Base-by-base conservation (phyloP, 805 yeast species). In the Yarrowia sp. region DNA sequence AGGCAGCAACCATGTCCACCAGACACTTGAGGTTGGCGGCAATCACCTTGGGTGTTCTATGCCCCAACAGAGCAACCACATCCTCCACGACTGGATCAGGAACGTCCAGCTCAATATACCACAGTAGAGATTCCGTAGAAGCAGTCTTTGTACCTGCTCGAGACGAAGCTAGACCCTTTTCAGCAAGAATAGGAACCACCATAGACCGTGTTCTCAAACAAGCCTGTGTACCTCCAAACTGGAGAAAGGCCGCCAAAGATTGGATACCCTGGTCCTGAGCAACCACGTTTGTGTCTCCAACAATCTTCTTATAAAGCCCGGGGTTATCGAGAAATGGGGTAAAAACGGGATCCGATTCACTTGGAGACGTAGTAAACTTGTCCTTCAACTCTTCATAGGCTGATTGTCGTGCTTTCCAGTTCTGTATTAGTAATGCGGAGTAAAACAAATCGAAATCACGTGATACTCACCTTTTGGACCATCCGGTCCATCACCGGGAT, bases 261-360 rank as follows among this genome's bases (percentile, higher is more conserved):
- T 77, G 73, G 21, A 91, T 77, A 4, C 90, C 98, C 1, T 87
- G 78, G 71, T 95, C 98, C 68, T 92, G 96, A 0, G 98, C 96
- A 17, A 88, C 95, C 19, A 92, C 97, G 72, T 95, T 95, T 33
- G 87, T 74, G 73, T 95, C 99, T 2, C 83, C 79, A 8, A 89
- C 86, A 43, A 87, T 81, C 68, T 80, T 79, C 68, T 83, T 85
- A 70, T 86, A 78, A 2, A 81, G 62, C 10, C 83, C 86, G 0
- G 91, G 87, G 64, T 79, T 81, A 17, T 75, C 71, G 66, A 84
- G 72, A 71, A 82, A 84, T 3, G 78, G 78, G 22, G 74, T 75
- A 70, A 88, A 86, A 54, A 85, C 80, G 2, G 76, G 80, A 68
- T 85, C 90, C n/a, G 79, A 73, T 65, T 82, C 86, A 67, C 80